Conservation (phyloP, 805 yeast genomes). For the Schizosaccharomyces pombe region DNA sequence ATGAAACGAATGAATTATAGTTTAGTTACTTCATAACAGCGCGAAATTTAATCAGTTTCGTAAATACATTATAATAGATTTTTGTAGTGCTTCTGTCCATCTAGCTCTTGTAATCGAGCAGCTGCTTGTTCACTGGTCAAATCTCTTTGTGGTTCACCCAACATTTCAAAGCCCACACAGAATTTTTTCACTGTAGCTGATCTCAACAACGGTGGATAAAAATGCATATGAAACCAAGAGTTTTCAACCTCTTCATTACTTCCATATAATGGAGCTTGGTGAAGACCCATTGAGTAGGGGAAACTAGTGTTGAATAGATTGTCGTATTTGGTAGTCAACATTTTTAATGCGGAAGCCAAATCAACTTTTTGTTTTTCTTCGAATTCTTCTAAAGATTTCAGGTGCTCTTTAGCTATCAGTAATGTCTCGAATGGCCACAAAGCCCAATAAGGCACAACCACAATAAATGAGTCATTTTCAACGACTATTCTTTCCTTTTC, state of each 20-base stretch:
- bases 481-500: constrained; percentile 30
- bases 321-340: constrained; percentile 41
- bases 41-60: too few relatives aligned
- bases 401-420: constrained; percentile 32
- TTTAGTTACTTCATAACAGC: too few relatives aligned
- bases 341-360: constrained; percentile 30
- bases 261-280: constrained; percentile 41
- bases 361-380: constrained; percentile 25
- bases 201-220: constrained; percentile 54
- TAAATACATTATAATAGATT: too few relatives aligned
- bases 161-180: constrained; percentile 36
- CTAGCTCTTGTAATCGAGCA: constrained; percentile 19
- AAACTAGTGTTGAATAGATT: constrained; percentile 44
- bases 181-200: constrained; percentile 56
- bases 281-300: constrained; percentile 66
- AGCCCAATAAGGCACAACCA: constrained; percentile 63
- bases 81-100: constrained; percentile 9
- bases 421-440: constrained; percentile 62
- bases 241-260: neutral
- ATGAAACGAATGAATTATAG: too few relatives aligned
- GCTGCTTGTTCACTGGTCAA: constrained; percentile 50
- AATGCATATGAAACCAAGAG: constrained; percentile 48
- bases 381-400: constrained; percentile 27
- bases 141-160: constrained; percentile 49
- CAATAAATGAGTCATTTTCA: constrained; percentile 39